Evolutionary conservation across 345 rosid species (phyloP).

Genomic region (Balakata baccata): DNA sequence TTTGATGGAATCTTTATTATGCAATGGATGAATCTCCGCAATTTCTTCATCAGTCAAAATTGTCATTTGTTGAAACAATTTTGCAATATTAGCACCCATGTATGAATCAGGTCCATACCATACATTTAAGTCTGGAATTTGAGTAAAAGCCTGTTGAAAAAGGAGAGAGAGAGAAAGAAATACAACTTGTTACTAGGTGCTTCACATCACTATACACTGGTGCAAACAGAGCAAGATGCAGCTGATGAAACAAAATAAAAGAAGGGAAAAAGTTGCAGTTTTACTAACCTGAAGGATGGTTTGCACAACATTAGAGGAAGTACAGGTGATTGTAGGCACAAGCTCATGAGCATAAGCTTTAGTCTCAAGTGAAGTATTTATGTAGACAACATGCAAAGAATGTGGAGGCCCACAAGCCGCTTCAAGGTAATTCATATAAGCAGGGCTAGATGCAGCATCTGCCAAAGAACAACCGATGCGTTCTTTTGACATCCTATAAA

Average conservation of each 20-base stretch:
- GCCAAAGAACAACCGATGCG: conserved; percentile 93
- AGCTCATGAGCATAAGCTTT: conserved; percentile 94
- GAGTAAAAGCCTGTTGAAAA: conserved; percentile 64
- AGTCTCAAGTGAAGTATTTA: conserved; percentile 90
- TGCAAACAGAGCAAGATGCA: not conserved
- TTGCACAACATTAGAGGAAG: conserved; percentile 92
- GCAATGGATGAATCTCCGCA: conserved; percentile 64
- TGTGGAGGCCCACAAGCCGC: conserved; percentile 60
- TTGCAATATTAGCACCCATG: conserved; percentile 94
- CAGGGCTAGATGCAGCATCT: conserved; percentile 89
- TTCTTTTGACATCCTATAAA: conserved; percentile 88
- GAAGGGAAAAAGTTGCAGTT: not conserved
- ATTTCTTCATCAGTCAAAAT: conserved; percentile 86
- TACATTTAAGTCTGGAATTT: conserved; percentile 64
- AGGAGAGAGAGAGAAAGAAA: not conserved
- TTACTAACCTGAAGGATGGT: conserved; percentile 79
- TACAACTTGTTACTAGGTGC: not conserved
- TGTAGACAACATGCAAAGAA: conserved; percentile 83
- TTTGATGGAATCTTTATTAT: conserved; percentile 55
- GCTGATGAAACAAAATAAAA: not conserved
- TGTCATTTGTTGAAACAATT: conserved; percentile 82
- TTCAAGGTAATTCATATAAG: conserved; percentile 72
- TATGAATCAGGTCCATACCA: conserved; percentile 98
- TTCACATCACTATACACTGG: not conserved
- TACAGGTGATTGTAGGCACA: conserved; percentile 95